Conservation (phyloP, 2,329 filamentous ascomycete genomes). For the Pseudogymnoascus sp. region DNA sequence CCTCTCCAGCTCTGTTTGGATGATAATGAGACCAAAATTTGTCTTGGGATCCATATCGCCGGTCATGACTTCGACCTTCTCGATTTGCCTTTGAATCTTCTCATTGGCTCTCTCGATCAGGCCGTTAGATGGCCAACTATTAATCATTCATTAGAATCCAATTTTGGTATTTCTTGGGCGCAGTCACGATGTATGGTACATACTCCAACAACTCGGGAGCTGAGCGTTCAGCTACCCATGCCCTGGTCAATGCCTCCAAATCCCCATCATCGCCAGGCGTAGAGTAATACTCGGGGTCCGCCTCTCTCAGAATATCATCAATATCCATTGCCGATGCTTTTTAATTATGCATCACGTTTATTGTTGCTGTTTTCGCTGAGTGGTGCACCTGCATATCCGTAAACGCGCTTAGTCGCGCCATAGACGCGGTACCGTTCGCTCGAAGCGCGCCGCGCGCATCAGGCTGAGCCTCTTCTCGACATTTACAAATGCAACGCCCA, state of each 20-base stretch:
- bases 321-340: conserved; percentile 57
- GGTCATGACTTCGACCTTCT: conserved; percentile 68
- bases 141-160: background rate
- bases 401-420: background rate
- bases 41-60: conserved; percentile 82
- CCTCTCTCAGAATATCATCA: conserved; percentile 70
- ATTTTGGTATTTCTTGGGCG: conserved; percentile 12
- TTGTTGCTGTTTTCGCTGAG: background rate
- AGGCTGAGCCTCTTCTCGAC: background rate
- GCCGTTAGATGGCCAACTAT: conserved; percentile 58
- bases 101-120: conserved; percentile 78
- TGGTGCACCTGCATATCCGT: background rate
- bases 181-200: conserved; percentile 22
- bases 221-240: conserved; percentile 87
- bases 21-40: conserved; percentile 88
- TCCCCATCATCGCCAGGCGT: conserved; percentile 45
- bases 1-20: conserved; percentile 92
- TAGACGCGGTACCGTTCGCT: background rate
- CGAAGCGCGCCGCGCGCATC: background rate
- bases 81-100: conserved; percentile 62
- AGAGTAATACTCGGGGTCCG: conserved; percentile 53
- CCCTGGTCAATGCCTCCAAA: conserved; percentile 80
- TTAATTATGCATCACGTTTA: conserved; percentile 2
- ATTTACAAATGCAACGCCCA: conserved; percentile 1
- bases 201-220: conserved; percentile 84